Evolutionary conservation across 208 protist genomes (phyloP).

Genomic region (Leptomonas pyrrhocoris): DNA sequence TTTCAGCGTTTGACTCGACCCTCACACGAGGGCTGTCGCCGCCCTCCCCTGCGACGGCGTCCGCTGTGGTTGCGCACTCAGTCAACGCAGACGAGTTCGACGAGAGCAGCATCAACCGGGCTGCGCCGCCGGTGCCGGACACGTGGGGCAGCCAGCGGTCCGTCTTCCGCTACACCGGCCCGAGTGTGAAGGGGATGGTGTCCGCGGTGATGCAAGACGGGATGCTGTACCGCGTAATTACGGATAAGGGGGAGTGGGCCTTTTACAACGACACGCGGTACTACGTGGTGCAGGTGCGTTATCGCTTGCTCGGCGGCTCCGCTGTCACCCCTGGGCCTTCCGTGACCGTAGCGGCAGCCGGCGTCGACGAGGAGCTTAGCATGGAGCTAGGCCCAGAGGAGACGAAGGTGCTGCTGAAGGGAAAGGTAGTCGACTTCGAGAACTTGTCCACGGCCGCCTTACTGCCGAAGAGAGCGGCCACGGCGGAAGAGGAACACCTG

Average conservation of each 20-base stretch:
- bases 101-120: constrained; percentile 13
- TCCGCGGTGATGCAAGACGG: constrained; percentile 53
- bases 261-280: constrained; percentile 67
- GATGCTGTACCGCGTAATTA: constrained; percentile 65
- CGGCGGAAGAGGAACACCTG: constrained; percentile 18
- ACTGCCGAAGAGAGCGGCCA: constrained; percentile 19
- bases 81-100: constrained; percentile 19
- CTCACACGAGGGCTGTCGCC: not conserved
- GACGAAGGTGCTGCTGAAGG: constrained; percentile 47
- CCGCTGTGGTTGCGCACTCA: not conserved
- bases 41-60: not conserved
- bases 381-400: constrained; percentile 53
- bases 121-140: constrained; percentile 11
- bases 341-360: constrained; percentile 2
- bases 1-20: not conserved
- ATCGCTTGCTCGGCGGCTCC: constrained; percentile 40
- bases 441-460: constrained; percentile 36
- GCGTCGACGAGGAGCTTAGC: constrained; percentile 25
- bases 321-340: constrained; percentile 36
- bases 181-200: constrained; percentile 36
- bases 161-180: constrained; percentile 31
- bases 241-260: constrained; percentile 56
- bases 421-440: constrained; percentile 49
- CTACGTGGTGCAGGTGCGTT: constrained; percentile 59
- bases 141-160: constrained; percentile 25